Percentiles rank a stretch among this genome's conserved stretches.
phyloP scores from a whole-genome alignment of 2,329 filamentous ascomycete species.

The Aspergillus spinulosporus region DNA sequence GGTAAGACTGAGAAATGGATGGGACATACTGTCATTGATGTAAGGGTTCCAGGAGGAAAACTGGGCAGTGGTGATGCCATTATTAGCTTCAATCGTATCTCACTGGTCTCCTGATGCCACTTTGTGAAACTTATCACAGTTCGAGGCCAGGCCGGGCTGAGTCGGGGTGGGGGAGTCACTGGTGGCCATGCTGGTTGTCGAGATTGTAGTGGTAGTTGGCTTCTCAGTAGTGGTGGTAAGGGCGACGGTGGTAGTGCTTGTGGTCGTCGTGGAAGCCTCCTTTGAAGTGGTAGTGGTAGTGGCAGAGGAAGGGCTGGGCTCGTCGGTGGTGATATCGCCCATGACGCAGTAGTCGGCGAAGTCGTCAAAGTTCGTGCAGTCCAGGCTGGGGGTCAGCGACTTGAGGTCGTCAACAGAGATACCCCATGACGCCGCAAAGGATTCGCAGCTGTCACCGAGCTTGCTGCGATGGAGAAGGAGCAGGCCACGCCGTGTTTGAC shows the following conservation, averaged over 20 bases:
- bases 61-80: constrained; percentile 12
- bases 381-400: constrained; percentile 2
- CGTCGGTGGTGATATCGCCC: not conserved
- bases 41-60: constrained; percentile 10
- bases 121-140: constrained; percentile 8
- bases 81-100: constrained; percentile 1
- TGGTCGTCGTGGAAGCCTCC: not conserved
- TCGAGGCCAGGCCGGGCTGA: not conserved
- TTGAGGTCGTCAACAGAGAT: not conserved
- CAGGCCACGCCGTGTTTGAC: not conserved
- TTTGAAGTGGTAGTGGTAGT: not conserved
- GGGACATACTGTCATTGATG: constrained; percentile 5
- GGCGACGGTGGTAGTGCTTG: too few species aligned
- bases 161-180: not conserved
- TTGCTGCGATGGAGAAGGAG: not conserved
- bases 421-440: not conserved
- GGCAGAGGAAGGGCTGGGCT: not conserved
- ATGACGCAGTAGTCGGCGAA: not conserved
- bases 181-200: not conserved
- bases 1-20: not conserved
- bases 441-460: not conserved
- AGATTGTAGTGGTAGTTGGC: not conserved
- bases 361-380: constrained; percentile 2
- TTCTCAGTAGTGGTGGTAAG: not conserved
- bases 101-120: constrained; percentile 10